phyloP scores from a whole-genome alignment of 2,329 filamentous ascomycete genomes.

The Triangularia setosa region DNA sequence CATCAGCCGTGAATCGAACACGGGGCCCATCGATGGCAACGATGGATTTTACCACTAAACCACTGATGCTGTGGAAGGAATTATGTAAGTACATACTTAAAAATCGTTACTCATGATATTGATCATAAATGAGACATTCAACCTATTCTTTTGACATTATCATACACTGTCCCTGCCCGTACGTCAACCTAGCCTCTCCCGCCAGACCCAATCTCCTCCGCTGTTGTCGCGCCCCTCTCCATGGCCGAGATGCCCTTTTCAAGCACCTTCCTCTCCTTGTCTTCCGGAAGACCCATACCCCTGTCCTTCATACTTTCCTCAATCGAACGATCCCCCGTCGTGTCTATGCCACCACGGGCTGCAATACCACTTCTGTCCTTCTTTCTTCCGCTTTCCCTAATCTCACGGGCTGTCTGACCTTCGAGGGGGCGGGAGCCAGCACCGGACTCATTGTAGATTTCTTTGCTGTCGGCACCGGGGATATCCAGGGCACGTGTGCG shows the following conservation, averaged over 20 bases:
- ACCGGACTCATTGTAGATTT: conserved; percentile 39
- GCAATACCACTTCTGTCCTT: conserved; percentile 37
- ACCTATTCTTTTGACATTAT: not conserved
- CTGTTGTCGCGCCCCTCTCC: conserved; percentile 17
- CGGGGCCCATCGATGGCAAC: conserved; percentile 48
- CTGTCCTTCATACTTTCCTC: conserved; percentile 14
- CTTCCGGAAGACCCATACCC: conserved; percentile 13
- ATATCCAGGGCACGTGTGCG: conserved; percentile 36
- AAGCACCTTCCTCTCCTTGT: conserved; percentile 25
- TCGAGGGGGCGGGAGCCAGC: conserved; percentile 39
- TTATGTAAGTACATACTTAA: not conserved
- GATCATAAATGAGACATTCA: not conserved
- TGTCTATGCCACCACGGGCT: conserved; percentile 30
- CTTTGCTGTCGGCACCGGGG: conserved; percentile 41
- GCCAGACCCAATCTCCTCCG: conserved; percentile 22
- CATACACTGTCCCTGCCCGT: not conserved
- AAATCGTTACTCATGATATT: not conserved
- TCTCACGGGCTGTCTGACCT: conserved; percentile 21
- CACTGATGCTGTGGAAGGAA: conserved; percentile 31
- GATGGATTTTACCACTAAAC: conserved; percentile 53
- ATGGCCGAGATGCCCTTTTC: conserved; percentile 22
- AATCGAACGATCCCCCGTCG: conserved; percentile 26
- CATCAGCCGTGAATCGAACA: conserved; percentile 28
- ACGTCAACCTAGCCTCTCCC: not conserved
- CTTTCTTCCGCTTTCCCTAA: conserved; percentile 29